phyloP scores from a whole-genome alignment of 257 asterid genomes.

The Scutellaria galericulata region DNA sequence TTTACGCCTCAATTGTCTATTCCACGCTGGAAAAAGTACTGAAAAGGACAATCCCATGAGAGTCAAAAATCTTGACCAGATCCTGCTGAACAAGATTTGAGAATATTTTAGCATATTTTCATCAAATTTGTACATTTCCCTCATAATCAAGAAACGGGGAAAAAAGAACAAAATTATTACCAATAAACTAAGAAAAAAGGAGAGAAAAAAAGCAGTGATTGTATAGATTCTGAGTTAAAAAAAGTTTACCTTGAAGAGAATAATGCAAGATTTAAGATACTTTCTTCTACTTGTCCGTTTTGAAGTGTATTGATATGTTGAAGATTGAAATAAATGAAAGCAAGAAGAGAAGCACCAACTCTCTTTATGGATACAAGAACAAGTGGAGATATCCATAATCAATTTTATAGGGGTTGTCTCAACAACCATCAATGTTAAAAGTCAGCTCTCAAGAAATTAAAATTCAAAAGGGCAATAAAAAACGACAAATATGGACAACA shows the following conservation, averaged over 20 bases:
- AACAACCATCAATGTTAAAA: background rate
- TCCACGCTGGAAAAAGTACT: slow-evolving; percentile 48
- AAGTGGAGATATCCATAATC: background rate
- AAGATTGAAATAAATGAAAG: slow-evolving; percentile 30
- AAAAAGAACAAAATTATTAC: background rate
- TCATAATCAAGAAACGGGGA: background rate
- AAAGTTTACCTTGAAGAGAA: slow-evolving; percentile 28
- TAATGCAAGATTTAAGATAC: background rate
- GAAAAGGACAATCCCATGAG: slow-evolving; percentile 54
- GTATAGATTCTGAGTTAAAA: background rate
- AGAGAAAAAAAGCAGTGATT: background rate
- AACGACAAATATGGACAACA: slow-evolving; percentile 7
- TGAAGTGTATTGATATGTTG: background rate
- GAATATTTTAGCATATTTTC: background rate
- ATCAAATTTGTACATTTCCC: background rate
- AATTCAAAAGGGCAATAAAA: slow-evolving; percentile 29
- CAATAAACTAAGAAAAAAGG: background rate
- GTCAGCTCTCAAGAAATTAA: slow-evolving; percentile 28
- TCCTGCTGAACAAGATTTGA: slow-evolving; percentile 12
- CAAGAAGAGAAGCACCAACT: slow-evolving; percentile 25
- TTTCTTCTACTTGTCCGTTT: background rate
- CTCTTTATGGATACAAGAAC: background rate
- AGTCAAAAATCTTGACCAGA: background rate
- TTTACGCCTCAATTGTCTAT: slow-evolving; percentile 34
- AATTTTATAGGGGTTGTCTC: background rate